Base-by-base conservation (phyloP, 2,329 filamentous ascomycete species). In the Onygenales sp. region DNA sequence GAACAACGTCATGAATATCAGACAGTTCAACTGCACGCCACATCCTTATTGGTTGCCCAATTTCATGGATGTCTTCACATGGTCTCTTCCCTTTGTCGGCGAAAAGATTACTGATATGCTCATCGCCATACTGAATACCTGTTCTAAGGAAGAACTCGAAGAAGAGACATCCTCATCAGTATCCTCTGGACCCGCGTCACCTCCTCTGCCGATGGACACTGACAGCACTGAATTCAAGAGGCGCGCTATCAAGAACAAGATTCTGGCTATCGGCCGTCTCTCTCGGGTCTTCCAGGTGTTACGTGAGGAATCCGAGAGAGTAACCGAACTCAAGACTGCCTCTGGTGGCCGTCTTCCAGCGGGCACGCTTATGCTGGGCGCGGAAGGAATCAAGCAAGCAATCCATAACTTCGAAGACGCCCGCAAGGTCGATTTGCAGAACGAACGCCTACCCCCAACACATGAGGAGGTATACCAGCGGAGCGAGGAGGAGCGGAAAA, bases 61-160 rank as follows among this genome's bases (percentile, higher is more conserved):
- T 77, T 98, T 98, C 69, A 98, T 98, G 93, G 93, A 98, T 66
- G 93, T 98, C 58, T 98, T 98, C 69, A 98, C 93, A n/a, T 98
- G 93, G 93, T 98, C 93, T 36, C 78, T 98, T 56, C 93, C 93
- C 0, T 98, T 98, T 72, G 93, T 98, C 27, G 92, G 93, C 58
- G 93, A 98, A 73, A 98, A 98, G 80, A 91, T 98, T 66, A 97
- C 93, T 14, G 93, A 98, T 66, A 98, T 98, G 93, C 83, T 98
- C 60, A 96, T 98, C 68, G 92, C 91, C 43, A 98, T 98, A 66
- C 78, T 98, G 62, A 96, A 94, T 77, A 97, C 89, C 14, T 97
- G 91, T 77, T 96, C 93, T n/a, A 95, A 98, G 74, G 93, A 98
- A 65, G 90, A 98, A 70, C 83, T 98, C 52, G 89, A 95, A 68